Conservation (phyloP, 2,329 filamentous ascomycete species). For the Hypoxylon sp. region DNA sequence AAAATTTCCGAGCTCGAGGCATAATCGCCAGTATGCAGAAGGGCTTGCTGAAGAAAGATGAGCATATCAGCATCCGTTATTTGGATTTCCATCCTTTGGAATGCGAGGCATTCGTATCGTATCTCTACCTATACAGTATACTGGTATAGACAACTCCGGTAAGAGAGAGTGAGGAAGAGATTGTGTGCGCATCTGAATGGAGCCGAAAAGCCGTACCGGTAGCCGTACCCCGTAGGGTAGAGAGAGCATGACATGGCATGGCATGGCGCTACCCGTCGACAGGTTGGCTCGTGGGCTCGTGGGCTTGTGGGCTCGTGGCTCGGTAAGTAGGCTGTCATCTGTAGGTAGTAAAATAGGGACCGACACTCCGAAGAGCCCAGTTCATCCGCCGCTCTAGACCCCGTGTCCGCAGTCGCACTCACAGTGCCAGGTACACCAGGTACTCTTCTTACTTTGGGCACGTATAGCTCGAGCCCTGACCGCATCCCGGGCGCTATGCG, state of each 20-base stretch:
- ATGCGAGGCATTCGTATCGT: background rate
- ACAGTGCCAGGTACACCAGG: conserved; percentile 18
- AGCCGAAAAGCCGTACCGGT: background rate
- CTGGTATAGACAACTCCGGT: background rate
- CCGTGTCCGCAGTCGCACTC: conserved; percentile 24
- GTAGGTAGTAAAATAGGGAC: conserved; percentile 34
- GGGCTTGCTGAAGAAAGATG: background rate
- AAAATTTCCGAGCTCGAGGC: conserved; percentile 3
- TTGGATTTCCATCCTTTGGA: background rate
- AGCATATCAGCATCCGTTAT: background rate
- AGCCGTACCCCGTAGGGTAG: too few relatives aligned
- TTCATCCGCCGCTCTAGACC: conserved; percentile 27
- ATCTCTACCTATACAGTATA: too few relatives aligned
- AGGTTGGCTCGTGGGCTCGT: too few relatives aligned
- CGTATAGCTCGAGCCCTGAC: conserved; percentile 4
- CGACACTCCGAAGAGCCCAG: conserved; percentile 32
- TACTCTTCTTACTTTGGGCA: background rate
- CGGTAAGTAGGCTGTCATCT: background rate
- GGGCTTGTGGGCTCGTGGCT: too few relatives aligned
- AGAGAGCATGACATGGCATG: too few relatives aligned
- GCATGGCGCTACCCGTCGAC: background rate
- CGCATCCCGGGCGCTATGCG: too few relatives aligned
- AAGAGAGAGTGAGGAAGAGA: too few relatives aligned
- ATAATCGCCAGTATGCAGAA: background rate
- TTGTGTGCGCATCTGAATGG: background rate